Percentiles rank a stretch among this genome's conserved stretches.
Conservation (phyloP, 2,329 filamentous ascomycete genomes). For the Rhynchosporium graminicola region DNA sequence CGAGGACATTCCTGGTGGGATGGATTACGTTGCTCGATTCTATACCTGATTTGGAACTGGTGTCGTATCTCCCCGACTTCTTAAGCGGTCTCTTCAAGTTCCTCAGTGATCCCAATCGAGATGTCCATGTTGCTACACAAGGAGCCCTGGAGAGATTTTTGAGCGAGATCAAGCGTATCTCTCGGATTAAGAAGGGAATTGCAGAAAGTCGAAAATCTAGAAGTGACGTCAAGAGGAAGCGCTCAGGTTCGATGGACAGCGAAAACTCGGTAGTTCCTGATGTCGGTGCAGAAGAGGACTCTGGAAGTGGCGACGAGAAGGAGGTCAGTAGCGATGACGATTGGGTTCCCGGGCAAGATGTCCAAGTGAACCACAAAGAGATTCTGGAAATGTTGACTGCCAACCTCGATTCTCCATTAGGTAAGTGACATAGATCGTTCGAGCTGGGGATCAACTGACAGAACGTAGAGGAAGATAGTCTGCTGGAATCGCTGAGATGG, state of each 20-base stretch:
- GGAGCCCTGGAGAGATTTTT: constrained; percentile 86
- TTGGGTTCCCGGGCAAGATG: constrained; percentile 96
- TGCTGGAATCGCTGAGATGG: constrained; percentile 90
- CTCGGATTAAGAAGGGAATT: constrained; percentile 88
- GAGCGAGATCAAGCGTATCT: constrained; percentile 91
- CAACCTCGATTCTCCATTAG: constrained; percentile 80
- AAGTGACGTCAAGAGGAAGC: constrained; percentile 65
- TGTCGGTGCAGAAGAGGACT: constrained; percentile 61
- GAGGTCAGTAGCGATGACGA: constrained; percentile 76
- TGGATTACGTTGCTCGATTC: constrained; percentile 96
- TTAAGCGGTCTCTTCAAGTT: constrained; percentile 88
- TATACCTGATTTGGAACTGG: constrained; percentile 93
- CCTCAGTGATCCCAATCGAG: constrained; percentile 83
- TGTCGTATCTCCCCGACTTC: constrained; percentile 90
- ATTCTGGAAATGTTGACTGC: constrained; percentile 90
- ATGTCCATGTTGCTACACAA: constrained; percentile 94
- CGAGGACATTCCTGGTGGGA: constrained; percentile 89
- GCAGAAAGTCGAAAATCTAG: constrained; percentile 75
- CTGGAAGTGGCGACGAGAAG: constrained; percentile 57
- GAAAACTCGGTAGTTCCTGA: constrained; percentile 53
- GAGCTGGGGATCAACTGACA: constrained; percentile 21
- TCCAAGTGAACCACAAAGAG: constrained; percentile 87
- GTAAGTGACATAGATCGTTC: constrained; percentile 47
- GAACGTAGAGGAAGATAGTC: constrained; percentile 77
- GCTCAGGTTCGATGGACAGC: constrained; percentile 70